Conservation (phyloP, 202 grass and related monocot species). For the Brachypodium distachyon region DNA sequence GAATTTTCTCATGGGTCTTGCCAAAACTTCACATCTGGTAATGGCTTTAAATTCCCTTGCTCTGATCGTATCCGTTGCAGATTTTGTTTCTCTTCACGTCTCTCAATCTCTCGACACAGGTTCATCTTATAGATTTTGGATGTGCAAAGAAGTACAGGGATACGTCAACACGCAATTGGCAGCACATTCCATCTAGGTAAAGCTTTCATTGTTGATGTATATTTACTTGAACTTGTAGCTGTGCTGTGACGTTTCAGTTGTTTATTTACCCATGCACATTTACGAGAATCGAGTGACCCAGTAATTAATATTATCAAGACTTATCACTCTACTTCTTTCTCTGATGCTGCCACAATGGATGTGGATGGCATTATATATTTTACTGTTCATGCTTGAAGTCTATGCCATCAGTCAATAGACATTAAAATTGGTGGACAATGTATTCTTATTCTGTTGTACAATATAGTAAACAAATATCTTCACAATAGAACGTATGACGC, state of each 20-base stretch:
- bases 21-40: background rate
- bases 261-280: no score
- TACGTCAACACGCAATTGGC: background rate
- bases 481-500: background rate
- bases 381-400: background rate
- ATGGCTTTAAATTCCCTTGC: background rate
- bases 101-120: background rate
- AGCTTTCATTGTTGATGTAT: background rate
- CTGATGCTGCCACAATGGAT: background rate
- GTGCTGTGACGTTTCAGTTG: no score
- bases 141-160: background rate
- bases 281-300: no score
- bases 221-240: no score
- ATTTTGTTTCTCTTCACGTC: background rate
- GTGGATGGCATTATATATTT: background rate
- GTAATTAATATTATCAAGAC: background rate
- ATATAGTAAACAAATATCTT: no score
- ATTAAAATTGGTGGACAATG: background rate
- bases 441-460: no score
- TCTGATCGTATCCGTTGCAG: background rate
- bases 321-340: background rate
- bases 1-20: background rate
- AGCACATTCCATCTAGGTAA: background rate
- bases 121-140: constrained; percentile 1
- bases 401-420: background rate